Evolutionary conservation across 805 yeast genomes (phyloP).

Genomic region (Cyberlindnera petersonii): DNA sequence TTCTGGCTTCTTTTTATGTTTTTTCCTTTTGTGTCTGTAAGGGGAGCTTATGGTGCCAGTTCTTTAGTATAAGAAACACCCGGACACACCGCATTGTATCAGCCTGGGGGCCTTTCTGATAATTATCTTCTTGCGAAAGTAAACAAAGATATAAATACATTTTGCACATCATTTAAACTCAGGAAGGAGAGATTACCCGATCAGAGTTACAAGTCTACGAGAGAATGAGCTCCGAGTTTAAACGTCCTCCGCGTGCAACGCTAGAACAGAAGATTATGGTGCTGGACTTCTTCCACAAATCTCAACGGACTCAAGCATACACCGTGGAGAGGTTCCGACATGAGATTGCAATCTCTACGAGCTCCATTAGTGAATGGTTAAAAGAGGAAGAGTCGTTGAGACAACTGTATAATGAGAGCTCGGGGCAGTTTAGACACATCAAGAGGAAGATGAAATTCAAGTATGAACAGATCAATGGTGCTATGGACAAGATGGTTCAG

Average conservation of each 20-base stretch:
- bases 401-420: conserved; percentile 35
- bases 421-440: conserved; percentile 29
- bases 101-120: too few relatives aligned
- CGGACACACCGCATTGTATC: too few relatives aligned
- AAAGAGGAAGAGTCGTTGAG: conserved; percentile 49
- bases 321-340: conserved; percentile 51
- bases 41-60: too few relatives aligned
- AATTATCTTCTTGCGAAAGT: too few relatives aligned
- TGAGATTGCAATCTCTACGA: conserved; percentile 52
- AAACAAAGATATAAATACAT: too few relatives aligned
- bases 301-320: conserved; percentile 49
- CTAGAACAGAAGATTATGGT: conserved; percentile 56
- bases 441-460: conserved; percentile 48
- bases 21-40: too few relatives aligned
- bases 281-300: conserved; percentile 44
- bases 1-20: too few relatives aligned
- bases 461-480: conserved; percentile 54
- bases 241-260: conserved; percentile 28
- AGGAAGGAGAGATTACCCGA: too few relatives aligned
- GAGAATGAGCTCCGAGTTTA: conserved; percentile 1
- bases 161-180: too few relatives aligned
- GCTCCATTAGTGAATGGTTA: conserved; percentile 59
- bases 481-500: conserved; percentile 53
- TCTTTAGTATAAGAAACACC: too few relatives aligned
- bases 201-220: too few relatives aligned